phyloP scores from a whole-genome alignment of 148 eudicot species.

The Fagopyrum homotropicum region DNA sequence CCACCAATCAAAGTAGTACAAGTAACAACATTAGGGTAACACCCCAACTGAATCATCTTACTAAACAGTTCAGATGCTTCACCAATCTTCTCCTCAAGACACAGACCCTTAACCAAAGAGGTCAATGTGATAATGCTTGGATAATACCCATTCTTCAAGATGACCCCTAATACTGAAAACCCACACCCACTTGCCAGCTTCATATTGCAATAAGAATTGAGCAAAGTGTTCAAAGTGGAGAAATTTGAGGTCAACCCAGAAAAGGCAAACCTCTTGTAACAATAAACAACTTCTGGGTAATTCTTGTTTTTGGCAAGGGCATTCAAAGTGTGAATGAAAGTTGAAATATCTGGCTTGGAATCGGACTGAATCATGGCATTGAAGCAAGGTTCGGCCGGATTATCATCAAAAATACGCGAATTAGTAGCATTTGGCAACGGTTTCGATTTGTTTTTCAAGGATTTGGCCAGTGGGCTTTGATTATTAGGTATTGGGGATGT shows the following conservation, averaged over 20 bases:
- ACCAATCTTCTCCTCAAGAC: constrained; percentile 10
- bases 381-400: not conserved
- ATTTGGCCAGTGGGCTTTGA: not conserved
- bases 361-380: not conserved
- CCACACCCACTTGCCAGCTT: constrained; percentile 9
- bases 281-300: constrained; percentile 51
- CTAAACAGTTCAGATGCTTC: constrained; percentile 18
- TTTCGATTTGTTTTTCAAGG: not conserved
- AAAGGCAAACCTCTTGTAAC: constrained; percentile 31
- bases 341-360: not conserved
- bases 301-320: not conserved
- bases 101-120: constrained; percentile 21
- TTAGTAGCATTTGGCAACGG: not conserved
- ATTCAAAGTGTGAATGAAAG: not conserved
- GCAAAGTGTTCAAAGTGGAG: constrained; percentile 18
- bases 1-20: constrained; percentile 21
- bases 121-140: constrained; percentile 14
- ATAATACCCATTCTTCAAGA: constrained; percentile 21
- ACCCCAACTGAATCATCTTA: constrained; percentile 18
- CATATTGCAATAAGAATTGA: constrained; percentile 21
- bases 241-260: constrained; percentile 14
- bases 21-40: constrained; percentile 15
- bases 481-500: not conserved
- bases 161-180: constrained; percentile 20
- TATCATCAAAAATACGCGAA: not conserved